Percentiles rank a stretch among this genome's conserved stretches.
These are phyloP conservation scores for Colletotrichum endophyticum DNA, from an alignment of 2,329 filamentous ascomycete species.

Conservation along the genomic window DNA sequence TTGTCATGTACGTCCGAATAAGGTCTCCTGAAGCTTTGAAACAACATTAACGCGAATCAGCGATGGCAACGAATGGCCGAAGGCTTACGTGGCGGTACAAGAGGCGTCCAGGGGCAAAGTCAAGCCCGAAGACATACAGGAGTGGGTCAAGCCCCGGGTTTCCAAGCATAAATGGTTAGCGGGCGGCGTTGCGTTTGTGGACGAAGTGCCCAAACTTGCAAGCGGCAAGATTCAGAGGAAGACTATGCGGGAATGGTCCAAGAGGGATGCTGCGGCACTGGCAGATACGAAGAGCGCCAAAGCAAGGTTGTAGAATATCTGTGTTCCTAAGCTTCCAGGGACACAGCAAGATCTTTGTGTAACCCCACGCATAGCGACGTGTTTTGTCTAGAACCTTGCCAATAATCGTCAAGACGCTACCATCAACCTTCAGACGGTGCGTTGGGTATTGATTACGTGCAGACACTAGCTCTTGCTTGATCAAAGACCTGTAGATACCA, in stretches of 20 bases:
- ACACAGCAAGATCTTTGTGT: background rate
- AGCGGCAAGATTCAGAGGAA: conserved; percentile 65
- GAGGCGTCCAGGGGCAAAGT: conserved; percentile 48
- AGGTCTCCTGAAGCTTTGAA: background rate
- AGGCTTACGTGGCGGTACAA: conserved; percentile 57
- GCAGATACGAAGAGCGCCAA: conserved; percentile 12
- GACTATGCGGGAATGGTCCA: conserved; percentile 61
- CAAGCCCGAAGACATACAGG: conserved; percentile 56
- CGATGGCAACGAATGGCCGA: conserved; percentile 54
- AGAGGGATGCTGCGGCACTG: conserved; percentile 48
- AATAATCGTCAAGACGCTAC: background rate
- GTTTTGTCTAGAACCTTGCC: background rate
- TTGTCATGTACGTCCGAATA: conserved; percentile 44
- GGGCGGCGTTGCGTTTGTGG: conserved; percentile 58
- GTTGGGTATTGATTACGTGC: background rate
- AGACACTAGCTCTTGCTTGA: background rate
- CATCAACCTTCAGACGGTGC: background rate
- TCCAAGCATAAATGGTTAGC: conserved; percentile 57
- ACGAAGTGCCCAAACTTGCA: conserved; percentile 61
- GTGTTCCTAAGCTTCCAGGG: background rate
- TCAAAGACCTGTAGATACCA: background rate
- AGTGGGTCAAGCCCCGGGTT: conserved; percentile 49
- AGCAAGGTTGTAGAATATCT: conserved; percentile 6
- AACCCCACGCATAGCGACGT: background rate
- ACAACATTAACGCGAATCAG: conserved; percentile 24